These are phyloP conservation scores for Chamaenerion angustifolium DNA, from an alignment of 345 rosid species.

Conservation along the genomic window DNA sequence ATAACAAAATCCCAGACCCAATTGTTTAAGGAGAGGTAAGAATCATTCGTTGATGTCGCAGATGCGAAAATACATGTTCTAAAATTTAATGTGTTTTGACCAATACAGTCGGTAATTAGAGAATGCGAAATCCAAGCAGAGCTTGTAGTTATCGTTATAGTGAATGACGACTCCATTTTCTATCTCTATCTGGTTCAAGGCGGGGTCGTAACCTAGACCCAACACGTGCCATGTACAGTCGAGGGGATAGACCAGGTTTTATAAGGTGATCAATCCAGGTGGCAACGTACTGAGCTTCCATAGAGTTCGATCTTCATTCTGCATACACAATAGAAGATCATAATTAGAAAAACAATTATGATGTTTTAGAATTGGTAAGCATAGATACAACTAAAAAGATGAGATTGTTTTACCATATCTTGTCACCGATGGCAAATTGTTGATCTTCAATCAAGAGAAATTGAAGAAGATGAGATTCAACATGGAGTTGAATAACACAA, in stretches of 20 bases:
- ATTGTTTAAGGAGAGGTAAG: not conserved
- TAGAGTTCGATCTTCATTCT: slow-evolving; percentile 93
- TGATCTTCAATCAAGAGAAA: no score
- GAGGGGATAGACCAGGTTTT: slow-evolving; percentile 69
- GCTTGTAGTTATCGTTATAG: slow-evolving; percentile 95
- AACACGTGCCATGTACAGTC: slow-evolving; percentile 79
- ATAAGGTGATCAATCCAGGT: slow-evolving; percentile 90
- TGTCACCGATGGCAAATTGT: slow-evolving; percentile 92
- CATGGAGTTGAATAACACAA: no score
- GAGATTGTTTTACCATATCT: slow-evolving; percentile 52
- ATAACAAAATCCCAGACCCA: not conserved
- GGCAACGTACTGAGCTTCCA: slow-evolving; percentile 98
- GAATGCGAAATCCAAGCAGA: slow-evolving; percentile 84
- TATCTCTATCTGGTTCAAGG: slow-evolving; percentile 81
- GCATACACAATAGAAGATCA: no score
- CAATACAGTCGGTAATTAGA: slow-evolving; percentile 78
- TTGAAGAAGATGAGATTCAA: no score
- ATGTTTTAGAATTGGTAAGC: no score
- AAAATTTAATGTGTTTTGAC: slow-evolving; percentile 61
- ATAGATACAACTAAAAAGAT: no score
- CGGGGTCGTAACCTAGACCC: slow-evolving; percentile 98
- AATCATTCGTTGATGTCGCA: slow-evolving; percentile 48
- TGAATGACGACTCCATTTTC: slow-evolving; percentile 81
- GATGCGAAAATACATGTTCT: slow-evolving; percentile 53
- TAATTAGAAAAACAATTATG: no score